Percentiles rank a stretch among this genome's conserved stretches.
Evolutionary conservation across 371 early-diverging fungal species (phyloP).

Genomic region (Lichtheimia corymbifera): DNA sequence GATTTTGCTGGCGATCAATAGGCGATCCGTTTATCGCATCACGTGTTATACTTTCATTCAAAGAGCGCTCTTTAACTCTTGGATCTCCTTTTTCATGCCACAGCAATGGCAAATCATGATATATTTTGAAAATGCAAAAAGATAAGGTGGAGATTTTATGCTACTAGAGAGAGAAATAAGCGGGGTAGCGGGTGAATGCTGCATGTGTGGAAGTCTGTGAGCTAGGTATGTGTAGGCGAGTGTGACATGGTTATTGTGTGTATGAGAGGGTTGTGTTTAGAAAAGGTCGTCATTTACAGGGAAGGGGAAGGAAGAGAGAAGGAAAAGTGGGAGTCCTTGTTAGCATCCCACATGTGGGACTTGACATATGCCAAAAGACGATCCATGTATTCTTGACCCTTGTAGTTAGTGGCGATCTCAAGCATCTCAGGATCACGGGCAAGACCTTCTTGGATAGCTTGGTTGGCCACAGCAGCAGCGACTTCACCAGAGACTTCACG

Average conservation of each 20-base stretch:
- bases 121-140: no score
- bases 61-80: no score
- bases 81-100: no score
- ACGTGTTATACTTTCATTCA: no score
- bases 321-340: slow-evolving; percentile 2
- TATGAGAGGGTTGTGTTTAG: neutral
- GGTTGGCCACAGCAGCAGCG: slow-evolving; percentile 74
- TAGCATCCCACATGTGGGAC: slow-evolving; percentile 14
- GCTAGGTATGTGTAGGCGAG: neutral
- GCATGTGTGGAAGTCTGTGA: neutral
- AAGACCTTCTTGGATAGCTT: slow-evolving; percentile 65
- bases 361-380: slow-evolving; percentile 8
- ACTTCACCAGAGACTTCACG: slow-evolving; percentile 77
- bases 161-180: neutral
- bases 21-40: no score
- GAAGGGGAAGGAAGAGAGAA: neutral
- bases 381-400: slow-evolving; percentile 1
- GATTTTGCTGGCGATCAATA: no score
- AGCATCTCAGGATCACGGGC: slow-evolving; percentile 20
- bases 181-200: slow-evolving; percentile 8
- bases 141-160: neutral
- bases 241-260: neutral
- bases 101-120: no score
- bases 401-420: neutral
- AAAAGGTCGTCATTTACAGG: neutral